These are phyloP conservation scores for Hydrangea macrophylla DNA, from an alignment of 148 eudicot species.

Conservation along the genomic window DNA sequence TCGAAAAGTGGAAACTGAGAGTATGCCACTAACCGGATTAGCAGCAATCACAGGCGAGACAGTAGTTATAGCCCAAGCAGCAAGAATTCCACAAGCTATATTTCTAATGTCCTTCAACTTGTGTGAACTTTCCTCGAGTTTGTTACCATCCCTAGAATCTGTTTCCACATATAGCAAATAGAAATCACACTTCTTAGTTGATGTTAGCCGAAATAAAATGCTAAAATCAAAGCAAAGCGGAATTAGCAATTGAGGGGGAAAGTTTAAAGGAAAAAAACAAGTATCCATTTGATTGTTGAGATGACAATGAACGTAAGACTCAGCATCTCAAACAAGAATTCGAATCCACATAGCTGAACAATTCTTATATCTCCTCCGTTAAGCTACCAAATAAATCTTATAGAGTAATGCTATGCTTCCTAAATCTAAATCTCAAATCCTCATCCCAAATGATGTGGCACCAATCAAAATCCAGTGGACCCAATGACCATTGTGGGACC, in stretches of 20 bases:
- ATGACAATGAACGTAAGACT: neutral
- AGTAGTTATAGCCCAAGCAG: conserved; percentile 71
- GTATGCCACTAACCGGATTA: conserved; percentile 45
- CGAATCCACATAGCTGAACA: neutral
- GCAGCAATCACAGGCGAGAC: conserved; percentile 84
- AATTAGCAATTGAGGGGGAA: neutral
- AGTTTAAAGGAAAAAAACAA: neutral
- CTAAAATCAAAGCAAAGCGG: neutral
- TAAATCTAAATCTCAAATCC: too few relatives aligned
- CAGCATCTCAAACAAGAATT: neutral
- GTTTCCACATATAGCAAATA: conserved; percentile 15
- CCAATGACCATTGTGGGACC: too few relatives aligned
- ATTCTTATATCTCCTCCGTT: too few relatives aligned
- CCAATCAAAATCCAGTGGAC: too few relatives aligned
- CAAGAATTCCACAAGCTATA: conserved; percentile 75
- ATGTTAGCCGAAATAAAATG: neutral
- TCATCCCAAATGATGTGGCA: too few relatives aligned
- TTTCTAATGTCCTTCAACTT: conserved; percentile 51
- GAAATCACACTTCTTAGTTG: neutral
- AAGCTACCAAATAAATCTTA: too few relatives aligned
- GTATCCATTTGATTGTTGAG: too few relatives aligned
- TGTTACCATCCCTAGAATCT: conserved; percentile 40
- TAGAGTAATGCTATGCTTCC: too few relatives aligned
- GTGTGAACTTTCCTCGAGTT: conserved; percentile 27
- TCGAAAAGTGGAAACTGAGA: neutral